These are phyloP conservation scores for Cydonia oblonga DNA, from an alignment of 331 rosid genomes.

Conservation along the genomic window DNA sequence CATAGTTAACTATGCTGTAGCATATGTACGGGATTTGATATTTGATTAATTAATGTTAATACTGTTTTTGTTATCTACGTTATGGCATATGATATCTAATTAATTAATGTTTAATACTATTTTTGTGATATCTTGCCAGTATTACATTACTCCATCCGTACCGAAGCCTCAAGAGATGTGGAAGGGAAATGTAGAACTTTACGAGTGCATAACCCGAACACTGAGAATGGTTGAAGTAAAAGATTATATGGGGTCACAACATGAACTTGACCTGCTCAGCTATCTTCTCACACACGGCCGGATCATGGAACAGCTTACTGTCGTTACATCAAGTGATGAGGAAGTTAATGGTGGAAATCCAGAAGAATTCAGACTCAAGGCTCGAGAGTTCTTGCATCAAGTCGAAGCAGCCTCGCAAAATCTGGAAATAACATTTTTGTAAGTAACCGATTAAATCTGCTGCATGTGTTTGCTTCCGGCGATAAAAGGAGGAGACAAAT, in stretches of 20 bases:
- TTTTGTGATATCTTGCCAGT: not conserved
- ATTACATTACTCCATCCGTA: not conserved
- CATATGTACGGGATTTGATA: not conserved
- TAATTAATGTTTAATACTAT: not conserved
- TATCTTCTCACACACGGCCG: not conserved
- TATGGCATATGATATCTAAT: not conserved
- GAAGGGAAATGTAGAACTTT: not conserved
- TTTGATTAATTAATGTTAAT: not conserved
- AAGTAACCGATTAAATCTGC: not conserved
- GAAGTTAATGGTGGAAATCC: not conserved
- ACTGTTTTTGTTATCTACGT: not conserved
- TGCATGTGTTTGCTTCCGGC: not conserved
- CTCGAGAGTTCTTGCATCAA: not conserved
- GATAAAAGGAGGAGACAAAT: too few relatives aligned
- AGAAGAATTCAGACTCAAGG: not conserved
- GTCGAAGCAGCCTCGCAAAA: not conserved
- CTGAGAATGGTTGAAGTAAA: conserved; percentile 22
- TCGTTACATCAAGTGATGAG: not conserved
- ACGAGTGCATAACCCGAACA: not conserved
- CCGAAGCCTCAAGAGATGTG: not conserved
- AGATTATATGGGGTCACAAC: not conserved
- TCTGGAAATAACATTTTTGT: not conserved
- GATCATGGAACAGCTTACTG: not conserved
- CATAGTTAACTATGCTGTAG: not conserved
- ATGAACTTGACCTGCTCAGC: not conserved